Evolutionary conservation across 208 protist genomes (phyloP).

Genomic region (Crithidia brevicula): DNA sequence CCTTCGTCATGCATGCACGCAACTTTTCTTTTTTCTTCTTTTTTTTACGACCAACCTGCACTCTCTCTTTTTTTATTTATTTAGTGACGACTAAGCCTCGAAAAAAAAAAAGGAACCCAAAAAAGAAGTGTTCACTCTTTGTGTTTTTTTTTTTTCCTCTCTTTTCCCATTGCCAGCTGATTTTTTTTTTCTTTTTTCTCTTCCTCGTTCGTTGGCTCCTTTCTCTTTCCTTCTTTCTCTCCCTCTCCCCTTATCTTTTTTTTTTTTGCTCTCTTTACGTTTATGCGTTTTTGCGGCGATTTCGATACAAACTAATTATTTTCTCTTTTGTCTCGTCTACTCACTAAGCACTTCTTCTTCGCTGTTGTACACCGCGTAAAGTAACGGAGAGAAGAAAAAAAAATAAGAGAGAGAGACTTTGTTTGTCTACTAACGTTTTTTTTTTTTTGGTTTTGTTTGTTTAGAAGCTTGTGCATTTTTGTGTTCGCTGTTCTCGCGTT

Average conservation of each 20-base stretch:
- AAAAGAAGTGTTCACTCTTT: not conserved
- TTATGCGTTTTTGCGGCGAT: not conserved
- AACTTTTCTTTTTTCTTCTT: not conserved
- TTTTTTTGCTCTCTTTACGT: not conserved
- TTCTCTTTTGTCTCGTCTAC: not conserved
- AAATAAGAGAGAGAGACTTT: no score
- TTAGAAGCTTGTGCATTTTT: no score
- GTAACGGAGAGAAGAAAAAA: no score
- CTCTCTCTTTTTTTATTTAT: not conserved
- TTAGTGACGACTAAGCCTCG: not conserved
- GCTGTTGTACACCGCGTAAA: no score
- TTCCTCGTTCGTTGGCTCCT: not conserved
- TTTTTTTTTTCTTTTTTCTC: not conserved
- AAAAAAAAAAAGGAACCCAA: not conserved
- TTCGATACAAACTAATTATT: not conserved
- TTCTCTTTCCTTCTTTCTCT: not conserved
- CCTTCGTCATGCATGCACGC: no score
- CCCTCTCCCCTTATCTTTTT: not conserved
- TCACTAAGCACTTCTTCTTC: no score
- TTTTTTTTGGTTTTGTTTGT: no score
- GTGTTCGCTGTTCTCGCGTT: no score
- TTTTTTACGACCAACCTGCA: no score
- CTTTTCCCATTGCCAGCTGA: not conserved
- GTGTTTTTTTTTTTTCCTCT: not conserved
- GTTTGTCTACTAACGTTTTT: no score